Evolutionary conservation across 2,329 filamentous ascomycete genomes (phyloP), one percentile per base, ranked within the genome.

Genomic region (Aspergillus fischeri): DNA sequence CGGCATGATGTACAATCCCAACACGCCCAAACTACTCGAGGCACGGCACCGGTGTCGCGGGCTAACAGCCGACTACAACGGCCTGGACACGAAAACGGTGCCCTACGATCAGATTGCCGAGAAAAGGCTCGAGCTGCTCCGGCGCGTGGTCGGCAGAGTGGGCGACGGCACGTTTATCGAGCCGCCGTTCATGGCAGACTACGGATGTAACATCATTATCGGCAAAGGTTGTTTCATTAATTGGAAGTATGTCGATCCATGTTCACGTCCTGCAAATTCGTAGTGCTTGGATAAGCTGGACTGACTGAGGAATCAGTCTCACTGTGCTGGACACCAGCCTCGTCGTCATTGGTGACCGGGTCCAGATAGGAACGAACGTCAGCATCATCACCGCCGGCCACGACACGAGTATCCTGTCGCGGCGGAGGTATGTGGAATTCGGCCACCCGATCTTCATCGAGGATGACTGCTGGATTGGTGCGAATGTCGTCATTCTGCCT

Each of bases 281-380:
- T 32, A 14, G 4, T 14, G 5, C 14, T 17, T 38, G 32, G 11
- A n/a, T 17, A 6, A 3, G 32, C 14, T 17, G 49, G 17, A 32
- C 29, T 50, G 53, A 41, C 7, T 29, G 28, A 11, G 14, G 14
- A 10, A 21, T 66, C 29, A 90, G 88, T 63, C 78, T 84, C 21
- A 74, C 78, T 0, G 79, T 83, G 28, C 69, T 84, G 9, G 82
- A 85, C 60, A 82, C 78, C 28, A 77, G 75, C 1, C 69, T 83
- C 0, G 79, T 85, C 1, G 76, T 77, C 0, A 82, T 84, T 24
- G 82, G 82, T 1, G 76, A 83, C 24, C 70, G 81, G 1, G 79
- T 81, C 14, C 79, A 83, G 70, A 73, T 83, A 47, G 82, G 81
- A 0, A 80, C 81, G 0, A 79, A 81, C 28, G 81, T 83, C 1